A percentile compares a stretch with the other conserved stretches of the same genome.
Conservation (phyloP, 768 basidiomycete genomes). For the Tremella fuciformis region DNA sequence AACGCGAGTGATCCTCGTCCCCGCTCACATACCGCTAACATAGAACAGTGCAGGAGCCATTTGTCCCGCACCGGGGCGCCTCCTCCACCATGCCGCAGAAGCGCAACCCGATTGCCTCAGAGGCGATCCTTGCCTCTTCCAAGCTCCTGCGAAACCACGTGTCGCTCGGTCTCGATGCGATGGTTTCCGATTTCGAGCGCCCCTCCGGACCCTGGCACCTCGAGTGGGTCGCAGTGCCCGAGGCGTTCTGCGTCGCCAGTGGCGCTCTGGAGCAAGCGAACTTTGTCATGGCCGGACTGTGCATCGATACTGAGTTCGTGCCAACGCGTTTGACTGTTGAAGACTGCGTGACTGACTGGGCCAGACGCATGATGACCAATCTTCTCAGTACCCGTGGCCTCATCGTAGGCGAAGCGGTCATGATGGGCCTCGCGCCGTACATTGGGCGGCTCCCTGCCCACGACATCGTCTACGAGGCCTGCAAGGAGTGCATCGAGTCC, state of each 20-base stretch:
- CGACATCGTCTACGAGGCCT: conserved; percentile 17
- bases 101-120: conserved; percentile 18
- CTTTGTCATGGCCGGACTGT: conserved; percentile 6
- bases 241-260: conserved; percentile 10
- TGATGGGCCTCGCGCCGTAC: conserved; percentile 12
- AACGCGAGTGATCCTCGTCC: no score
- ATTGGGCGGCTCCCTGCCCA: conserved; percentile 13
- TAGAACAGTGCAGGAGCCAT: conserved; percentile 17
- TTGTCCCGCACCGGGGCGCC: conserved; percentile 20
- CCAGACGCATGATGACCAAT: no score
- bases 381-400: no score
- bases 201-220: conserved; percentile 17
- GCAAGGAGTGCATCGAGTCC: conserved; percentile 16
- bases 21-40: no score
- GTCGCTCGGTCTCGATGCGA: conserved; percentile 7
- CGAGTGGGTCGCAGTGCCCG: conserved; percentile 13
- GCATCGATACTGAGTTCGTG: conserved; percentile 13
- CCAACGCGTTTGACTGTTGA: no score
- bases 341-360: no score
- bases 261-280: conserved; percentile 6
- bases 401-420: conserved; percentile 15
- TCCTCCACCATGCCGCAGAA: conserved; percentile 17
- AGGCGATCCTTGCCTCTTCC: conserved; percentile 11
- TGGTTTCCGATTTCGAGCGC: conserved; percentile 16
- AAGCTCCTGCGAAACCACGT: conserved; percentile 12